Percentiles rank a stretch among this genome's conserved stretches.
These are phyloP conservation scores for Tephrocybe sp. DNA, from an alignment of 768 basidiomycete species.

Conservation along the genomic window DNA sequence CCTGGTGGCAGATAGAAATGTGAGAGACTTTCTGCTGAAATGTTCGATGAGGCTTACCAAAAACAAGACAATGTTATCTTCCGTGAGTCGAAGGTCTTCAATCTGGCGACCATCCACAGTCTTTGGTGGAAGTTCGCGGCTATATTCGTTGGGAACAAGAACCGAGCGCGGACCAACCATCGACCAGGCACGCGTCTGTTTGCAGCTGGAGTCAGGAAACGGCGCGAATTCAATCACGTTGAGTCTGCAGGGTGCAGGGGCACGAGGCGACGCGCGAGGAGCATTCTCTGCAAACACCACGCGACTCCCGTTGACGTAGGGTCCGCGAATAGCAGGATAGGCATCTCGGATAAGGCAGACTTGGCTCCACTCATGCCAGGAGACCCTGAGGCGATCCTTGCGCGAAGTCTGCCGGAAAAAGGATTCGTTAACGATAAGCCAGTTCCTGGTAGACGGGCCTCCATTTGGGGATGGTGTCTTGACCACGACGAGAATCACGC, in stretches of 20 bases:
- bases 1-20: slow-evolving; percentile 22
- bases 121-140: slow-evolving; percentile 39
- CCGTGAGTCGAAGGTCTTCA: slow-evolving; percentile 51
- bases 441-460: slow-evolving; percentile 34
- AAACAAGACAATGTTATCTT: slow-evolving; percentile 59
- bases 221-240: slow-evolving; percentile 44
- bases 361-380: slow-evolving; percentile 57
- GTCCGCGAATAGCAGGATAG: slow-evolving; percentile 30
- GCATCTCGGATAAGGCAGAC: slow-evolving; percentile 45
- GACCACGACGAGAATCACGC: slow-evolving; percentile 47
- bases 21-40: slow-evolving; percentile 2
- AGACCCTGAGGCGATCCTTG: slow-evolving; percentile 40
- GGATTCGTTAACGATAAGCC: slow-evolving; percentile 53
- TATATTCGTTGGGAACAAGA: slow-evolving; percentile 39
- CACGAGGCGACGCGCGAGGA: slow-evolving; percentile 16
- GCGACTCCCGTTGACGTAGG: slow-evolving; percentile 44
- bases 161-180: slow-evolving; percentile 36
- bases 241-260: slow-evolving; percentile 25
- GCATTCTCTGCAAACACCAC: slow-evolving; percentile 43
- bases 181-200: slow-evolving; percentile 35
- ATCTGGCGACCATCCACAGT: slow-evolving; percentile 44
- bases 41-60: slow-evolving; percentile 34
- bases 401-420: slow-evolving; percentile 44
- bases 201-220: slow-evolving; percentile 31
- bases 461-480: slow-evolving; percentile 33